These are phyloP conservation scores for Neonectria sp. DNA, from an alignment of 2,329 filamentous ascomycete species.

Conservation along the genomic window DNA sequence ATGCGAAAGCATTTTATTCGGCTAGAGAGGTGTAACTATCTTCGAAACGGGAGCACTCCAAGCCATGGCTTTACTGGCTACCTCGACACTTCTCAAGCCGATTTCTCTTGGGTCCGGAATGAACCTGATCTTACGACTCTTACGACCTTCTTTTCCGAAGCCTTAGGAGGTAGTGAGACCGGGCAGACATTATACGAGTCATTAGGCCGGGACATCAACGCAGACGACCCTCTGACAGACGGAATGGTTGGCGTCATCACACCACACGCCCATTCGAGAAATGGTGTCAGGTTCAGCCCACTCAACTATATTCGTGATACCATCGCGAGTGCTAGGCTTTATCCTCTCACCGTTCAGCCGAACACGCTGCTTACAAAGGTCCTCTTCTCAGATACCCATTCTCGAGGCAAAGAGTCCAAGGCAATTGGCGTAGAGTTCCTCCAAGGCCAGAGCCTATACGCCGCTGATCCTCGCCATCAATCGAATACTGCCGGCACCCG, in stretches of 20 bases:
- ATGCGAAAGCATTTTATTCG: slow-evolving; percentile 73
- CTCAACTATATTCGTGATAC: slow-evolving; percentile 67
- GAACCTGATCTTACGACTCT: slow-evolving; percentile 34
- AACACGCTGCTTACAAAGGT: slow-evolving; percentile 55
- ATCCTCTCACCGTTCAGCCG: slow-evolving; percentile 42
- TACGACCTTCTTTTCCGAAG: slow-evolving; percentile 10
- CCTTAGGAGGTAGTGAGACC: slow-evolving; percentile 2
- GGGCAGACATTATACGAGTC: slow-evolving; percentile 37
- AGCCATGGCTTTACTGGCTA: slow-evolving; percentile 44
- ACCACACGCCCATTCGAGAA: slow-evolving; percentile 69
- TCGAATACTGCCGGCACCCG: slow-evolving; percentile 17
- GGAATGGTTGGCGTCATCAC: slow-evolving; percentile 63
- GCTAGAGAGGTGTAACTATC: slow-evolving; percentile 70
- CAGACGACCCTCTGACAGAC: slow-evolving; percentile 38
- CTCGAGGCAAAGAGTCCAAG: slow-evolving; percentile 34
- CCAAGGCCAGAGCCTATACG: slow-evolving; percentile 44
- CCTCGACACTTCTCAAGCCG: slow-evolving; percentile 38
- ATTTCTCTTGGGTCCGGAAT: slow-evolving; percentile 35
- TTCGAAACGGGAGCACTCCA: slow-evolving; percentile 26
- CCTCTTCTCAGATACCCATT: slow-evolving; percentile 50
- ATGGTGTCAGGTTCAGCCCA: slow-evolving; percentile 66
- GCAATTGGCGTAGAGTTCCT: slow-evolving; percentile 54
- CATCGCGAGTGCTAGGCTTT: slow-evolving; percentile 38
- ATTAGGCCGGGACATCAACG: slow-evolving; percentile 37
- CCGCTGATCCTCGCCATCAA: slow-evolving; percentile 31